Percentiles rank a stretch among this genome's conserved stretches.
Evolutionary conservation across 176 grass and related monocot species (phyloP).

Genomic region (Oryza glaberrima): DNA sequence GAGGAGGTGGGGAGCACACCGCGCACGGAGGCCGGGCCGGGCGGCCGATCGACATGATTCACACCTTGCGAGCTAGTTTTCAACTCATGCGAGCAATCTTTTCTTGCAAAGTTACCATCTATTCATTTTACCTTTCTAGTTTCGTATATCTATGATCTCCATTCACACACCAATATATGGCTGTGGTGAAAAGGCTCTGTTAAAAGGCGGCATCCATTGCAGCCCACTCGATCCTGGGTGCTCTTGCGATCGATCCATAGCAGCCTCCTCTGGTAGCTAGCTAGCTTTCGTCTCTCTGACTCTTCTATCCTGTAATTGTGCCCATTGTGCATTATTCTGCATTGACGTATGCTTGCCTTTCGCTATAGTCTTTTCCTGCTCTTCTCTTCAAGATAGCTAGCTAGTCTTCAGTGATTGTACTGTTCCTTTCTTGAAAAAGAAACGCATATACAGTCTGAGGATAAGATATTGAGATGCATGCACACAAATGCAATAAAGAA

Average conservation of each 20-base stretch:
- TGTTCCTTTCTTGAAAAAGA: neutral
- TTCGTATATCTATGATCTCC: slow-evolving; percentile 29
- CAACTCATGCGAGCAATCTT: slow-evolving; percentile 36
- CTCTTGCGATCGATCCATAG: slow-evolving; percentile 19
- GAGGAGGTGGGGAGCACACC: slow-evolving; percentile 16
- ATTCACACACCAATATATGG: slow-evolving; percentile 48
- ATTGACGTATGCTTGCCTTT: slow-evolving; percentile 23
- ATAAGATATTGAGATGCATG: neutral
- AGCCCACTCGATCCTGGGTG: slow-evolving; percentile 31
- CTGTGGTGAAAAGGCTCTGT: slow-evolving; percentile 21
- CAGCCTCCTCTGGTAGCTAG: neutral
- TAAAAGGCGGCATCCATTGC: slow-evolving; percentile 31
- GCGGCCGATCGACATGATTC: slow-evolving; percentile 31
- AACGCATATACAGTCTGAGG: neutral
- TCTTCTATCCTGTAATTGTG: slow-evolving; percentile 54
- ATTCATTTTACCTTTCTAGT: slow-evolving; percentile 28
- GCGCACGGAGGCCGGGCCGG: slow-evolving; percentile 28
- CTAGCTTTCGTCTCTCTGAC: slow-evolving; percentile 52
- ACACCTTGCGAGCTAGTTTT: slow-evolving; percentile 18
- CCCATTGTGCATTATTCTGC: slow-evolving; percentile 2
- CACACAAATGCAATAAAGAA: neutral
- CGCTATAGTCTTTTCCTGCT: neutral
- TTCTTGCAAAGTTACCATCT: neutral
- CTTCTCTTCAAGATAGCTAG: neutral
- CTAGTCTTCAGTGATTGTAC: neutral